Base-by-base conservation (phyloP, 441 rosid species). In the Melastoma candidum region DNA sequence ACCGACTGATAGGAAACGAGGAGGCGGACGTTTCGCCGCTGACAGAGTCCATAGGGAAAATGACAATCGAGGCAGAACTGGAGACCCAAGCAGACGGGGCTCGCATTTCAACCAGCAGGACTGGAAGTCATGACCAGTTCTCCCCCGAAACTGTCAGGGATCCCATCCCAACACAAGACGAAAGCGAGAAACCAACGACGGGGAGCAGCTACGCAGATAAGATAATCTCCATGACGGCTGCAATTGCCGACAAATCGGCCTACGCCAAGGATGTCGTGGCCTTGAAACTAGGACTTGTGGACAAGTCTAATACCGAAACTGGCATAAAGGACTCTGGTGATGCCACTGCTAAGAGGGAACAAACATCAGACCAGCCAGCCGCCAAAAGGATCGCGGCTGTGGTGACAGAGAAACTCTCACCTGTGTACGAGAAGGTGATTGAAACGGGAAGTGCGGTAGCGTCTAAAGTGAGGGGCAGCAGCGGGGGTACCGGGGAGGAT, bases 271-370 rank as follows among this genome's bases (percentile, higher is more conserved):
- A 82, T 57, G 60, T 57, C 6, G 74, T 82, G 1, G 78, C 78
- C 29, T 80, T 83, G 0, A 80, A 75, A 60, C 80, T 84, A 45
- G 86, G 94, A 41, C 78, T 73, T 53, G 79, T 77, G 0, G 63
- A 59, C 50, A 61, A 48, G 39, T 14, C 59, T 0, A 49, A 36
- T 36, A 44, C 55, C 36, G 43, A 54, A 46, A 14, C 36, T 6
- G 62, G 43, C 44, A 69, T 24, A 11, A 12, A 11, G n/a, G 56
- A 44, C 11, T 26, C 32, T 39, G 46, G 11, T 44, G 11, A 25
- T 12, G 25, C 1, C 1, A 26, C 46, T 13, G 56, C 46, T 39
- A 7, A 53, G 24, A 46, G 13, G 44, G 13, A 53, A 26, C n/a
- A n/a, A 39, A 51, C 63, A 41, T 73, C 85, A 0, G 17, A 62